A percentile compares a stretch with the other conserved stretches of the same genome.
Evolutionary conservation across 2,329 filamentous ascomycete species (phyloP).

Genomic region (Cytospora schulzeri): DNA sequence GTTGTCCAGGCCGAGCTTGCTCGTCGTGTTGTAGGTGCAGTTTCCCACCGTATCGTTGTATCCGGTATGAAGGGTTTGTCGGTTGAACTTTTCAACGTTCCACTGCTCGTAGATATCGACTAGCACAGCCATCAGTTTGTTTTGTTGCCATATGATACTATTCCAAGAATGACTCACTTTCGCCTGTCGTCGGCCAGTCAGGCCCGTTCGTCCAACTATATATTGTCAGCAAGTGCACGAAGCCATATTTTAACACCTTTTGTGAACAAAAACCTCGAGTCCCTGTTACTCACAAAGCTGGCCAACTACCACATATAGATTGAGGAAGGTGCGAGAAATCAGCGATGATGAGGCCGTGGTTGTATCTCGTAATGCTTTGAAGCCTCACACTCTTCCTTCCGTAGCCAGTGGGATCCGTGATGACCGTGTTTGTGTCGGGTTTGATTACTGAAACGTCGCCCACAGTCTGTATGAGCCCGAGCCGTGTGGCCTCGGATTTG

Average conservation of each 20-base stretch:
- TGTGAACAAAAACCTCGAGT: background rate
- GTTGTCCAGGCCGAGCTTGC: conserved; percentile 1
- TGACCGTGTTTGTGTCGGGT: conserved; percentile 37
- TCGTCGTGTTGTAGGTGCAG: conserved; percentile 11
- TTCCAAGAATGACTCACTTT: background rate
- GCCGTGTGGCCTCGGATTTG: conserved; percentile 37
- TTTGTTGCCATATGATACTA: accelerated
- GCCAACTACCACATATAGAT: conserved; percentile 70
- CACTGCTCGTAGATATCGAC: conserved; percentile 26
- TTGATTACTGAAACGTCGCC: conserved; percentile 43
- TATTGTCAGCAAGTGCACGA: background rate
- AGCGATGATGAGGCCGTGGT: conserved; percentile 67
- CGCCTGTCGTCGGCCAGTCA: conserved; percentile 13
- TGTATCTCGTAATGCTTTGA: conserved; percentile 63
- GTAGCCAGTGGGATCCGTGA: conserved; percentile 28
- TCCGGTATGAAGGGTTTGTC: conserved; percentile 16
- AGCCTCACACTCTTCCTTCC: conserved; percentile 63
- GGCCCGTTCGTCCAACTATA: conserved; percentile 17
- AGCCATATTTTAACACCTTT: background rate
- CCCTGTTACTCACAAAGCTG: conserved; percentile 57
- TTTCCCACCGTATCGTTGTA: conserved; percentile 17
- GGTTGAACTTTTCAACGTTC: conserved; percentile 16
- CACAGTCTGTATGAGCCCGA: conserved; percentile 40
- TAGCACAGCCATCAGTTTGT: background rate
- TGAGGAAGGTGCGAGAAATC: conserved; percentile 71